Evolutionary conservation across 2,329 filamentous ascomycete species (phyloP), one percentile per base, ranked within the genome.

Genomic region (Pestalotiopsis sp.): DNA sequence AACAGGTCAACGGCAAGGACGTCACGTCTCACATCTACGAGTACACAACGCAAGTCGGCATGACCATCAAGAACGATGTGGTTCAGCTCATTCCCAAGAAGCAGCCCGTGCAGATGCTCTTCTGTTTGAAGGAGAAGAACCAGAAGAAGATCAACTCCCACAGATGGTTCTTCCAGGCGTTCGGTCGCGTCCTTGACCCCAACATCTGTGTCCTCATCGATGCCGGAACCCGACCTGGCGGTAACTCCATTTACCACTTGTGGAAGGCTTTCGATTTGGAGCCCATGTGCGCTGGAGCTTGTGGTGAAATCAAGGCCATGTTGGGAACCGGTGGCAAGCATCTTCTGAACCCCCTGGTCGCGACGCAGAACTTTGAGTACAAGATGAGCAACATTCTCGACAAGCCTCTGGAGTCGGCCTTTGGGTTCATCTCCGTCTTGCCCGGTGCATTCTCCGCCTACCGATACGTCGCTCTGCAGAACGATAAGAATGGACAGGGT

Each of bases 91-190:
- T 96, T 71, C 91, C 92, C 61, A 93, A 94, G 77, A 92, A 92
- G 70, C 94, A 96, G 71, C 95, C 96, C 0, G 93, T 99, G 2
- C 96, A 99, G 83, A 92, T 99, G 84, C 89, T 99, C 4, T 99
- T 99, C 85, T 99, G 96, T 80, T 82, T 99, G 70, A 99, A 99
- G 85, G 96, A 99, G 79, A 98, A 98, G 89, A 99, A 99, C 79
- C 95, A 98, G 84, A 99, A 99, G 86, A 99, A 99, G 87, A 99
- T 99, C 88, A 99, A 99, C 80, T 98, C 96, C 0, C 96, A 99
- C 80, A 87, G 96, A 79, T 99, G 96, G 96, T 98, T 99, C 84
- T 99, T 99, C 87, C 92, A 97, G 74, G 96, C 95, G 0, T 99
- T 99, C 79, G 96, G 96, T 40, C 89, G 91, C 25, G 93, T 98